Conservation (phyloP, 139 green algal genomes). For the Volvox reticuliferus region DNA sequence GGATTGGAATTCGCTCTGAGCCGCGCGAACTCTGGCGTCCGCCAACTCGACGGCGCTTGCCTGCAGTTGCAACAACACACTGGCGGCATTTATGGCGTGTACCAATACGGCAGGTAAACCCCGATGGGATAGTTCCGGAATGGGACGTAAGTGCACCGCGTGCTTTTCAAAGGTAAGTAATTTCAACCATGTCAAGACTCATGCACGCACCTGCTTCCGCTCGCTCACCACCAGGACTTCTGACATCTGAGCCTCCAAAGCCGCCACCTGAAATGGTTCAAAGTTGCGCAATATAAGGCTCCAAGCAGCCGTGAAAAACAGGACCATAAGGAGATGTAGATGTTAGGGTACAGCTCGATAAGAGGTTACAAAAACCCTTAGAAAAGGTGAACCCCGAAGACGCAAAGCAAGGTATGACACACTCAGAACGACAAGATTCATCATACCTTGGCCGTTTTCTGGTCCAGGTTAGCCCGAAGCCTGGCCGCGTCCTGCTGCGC, state of each 20-base stretch:
- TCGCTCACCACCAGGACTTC: slow-evolving; percentile 52
- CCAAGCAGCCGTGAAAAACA: too few relatives aligned
- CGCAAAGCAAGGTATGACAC: too few relatives aligned
- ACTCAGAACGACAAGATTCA: too few relatives aligned
- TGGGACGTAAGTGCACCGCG: not conserved
- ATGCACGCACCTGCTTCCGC: slow-evolving; percentile 35
- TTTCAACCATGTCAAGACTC: too few relatives aligned
- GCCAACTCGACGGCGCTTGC: slow-evolving; percentile 23
- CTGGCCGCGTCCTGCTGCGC: not conserved
- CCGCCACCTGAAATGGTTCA: not conserved
- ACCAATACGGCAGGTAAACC: too few relatives aligned
- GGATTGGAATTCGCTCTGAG: not conserved
- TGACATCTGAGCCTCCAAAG: slow-evolving; percentile 50
- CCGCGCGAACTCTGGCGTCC: slow-evolving; percentile 42
- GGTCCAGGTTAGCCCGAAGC: slow-evolving; percentile 13
- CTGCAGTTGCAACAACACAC: not conserved
- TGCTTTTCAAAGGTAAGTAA: not conserved
- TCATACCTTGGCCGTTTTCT: slow-evolving; percentile 19
- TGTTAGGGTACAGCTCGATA: too few relatives aligned
- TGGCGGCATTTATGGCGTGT: too few relatives aligned
- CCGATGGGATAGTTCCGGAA: too few relatives aligned
- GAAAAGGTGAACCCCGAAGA: too few relatives aligned
- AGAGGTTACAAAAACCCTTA: too few relatives aligned
- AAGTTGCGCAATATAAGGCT: not conserved
- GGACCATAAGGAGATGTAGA: too few relatives aligned